These are phyloP conservation scores for Solanum chilense DNA, from an alignment of 257 asterid genomes.

Conservation along the genomic window DNA sequence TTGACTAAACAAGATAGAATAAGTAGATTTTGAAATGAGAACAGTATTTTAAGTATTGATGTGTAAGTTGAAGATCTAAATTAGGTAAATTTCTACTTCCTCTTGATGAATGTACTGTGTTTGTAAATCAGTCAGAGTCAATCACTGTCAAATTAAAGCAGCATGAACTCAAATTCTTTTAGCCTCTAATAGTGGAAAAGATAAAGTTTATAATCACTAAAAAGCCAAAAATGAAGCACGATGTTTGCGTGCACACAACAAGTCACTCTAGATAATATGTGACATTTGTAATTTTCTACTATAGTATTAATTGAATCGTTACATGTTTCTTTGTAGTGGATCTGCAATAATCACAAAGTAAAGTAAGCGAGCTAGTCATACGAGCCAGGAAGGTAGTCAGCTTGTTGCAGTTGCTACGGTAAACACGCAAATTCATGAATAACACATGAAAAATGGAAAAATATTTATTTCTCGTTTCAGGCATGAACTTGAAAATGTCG, in stretches of 20 bases:
- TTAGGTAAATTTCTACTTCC: background rate
- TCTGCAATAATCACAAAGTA: background rate
- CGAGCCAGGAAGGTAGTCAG: no score
- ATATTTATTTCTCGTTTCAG: no score
- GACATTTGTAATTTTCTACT: background rate
- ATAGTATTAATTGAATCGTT: background rate
- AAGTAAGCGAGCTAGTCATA: no score
- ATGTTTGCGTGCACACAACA: background rate
- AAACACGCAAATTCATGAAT: no score
- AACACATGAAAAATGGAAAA: no score
- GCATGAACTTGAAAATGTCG: no score
- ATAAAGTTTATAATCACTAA: background rate
- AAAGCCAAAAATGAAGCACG: background rate
- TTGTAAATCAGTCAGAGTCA: background rate
- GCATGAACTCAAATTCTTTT: background rate
- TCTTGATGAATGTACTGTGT: background rate
- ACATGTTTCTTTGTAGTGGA: background rate
- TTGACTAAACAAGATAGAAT: no score
- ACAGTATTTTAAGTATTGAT: background rate
- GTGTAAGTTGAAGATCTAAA: background rate
- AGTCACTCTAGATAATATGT: background rate
- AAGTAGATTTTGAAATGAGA: no score
- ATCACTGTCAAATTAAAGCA: background rate
- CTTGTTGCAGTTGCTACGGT: no score
- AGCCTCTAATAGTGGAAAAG: background rate